Evolutionary conservation across 1,284 basidiomycete species (phyloP), one percentile per base, ranked within the genome.

Genomic region (Schizopora paradoxa): DNA sequence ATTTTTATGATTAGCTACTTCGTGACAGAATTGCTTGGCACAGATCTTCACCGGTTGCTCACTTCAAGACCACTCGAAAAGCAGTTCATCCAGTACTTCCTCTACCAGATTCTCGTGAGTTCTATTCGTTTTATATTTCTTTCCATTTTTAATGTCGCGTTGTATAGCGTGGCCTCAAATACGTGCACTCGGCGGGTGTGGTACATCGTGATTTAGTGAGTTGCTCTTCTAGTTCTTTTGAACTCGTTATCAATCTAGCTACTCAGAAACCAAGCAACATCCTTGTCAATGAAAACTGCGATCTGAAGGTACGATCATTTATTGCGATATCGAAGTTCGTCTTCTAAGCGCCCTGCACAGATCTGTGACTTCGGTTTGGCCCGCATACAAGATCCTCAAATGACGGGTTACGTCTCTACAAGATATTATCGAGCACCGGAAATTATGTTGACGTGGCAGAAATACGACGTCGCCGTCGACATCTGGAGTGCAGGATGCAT

Each of bases 381-480:
- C 14, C 87, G 95, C 48, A 91, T 88, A 54, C 91, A 93, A 67
- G 96, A 99, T 66, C 95, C 95, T 6, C 96, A 99, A 67, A 99
- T 99, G 96, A 99, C 96, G 4, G 96, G 96, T 52, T 99, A 99
- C 64, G 95, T 99, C 54, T 98, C 94, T 51, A 99, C 95, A 48
- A 78, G 96, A 58, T 99, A 99, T 71, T 99, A 99, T 68, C 87
- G 96, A 45, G 96, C 95, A 3, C 95, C 95, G 5, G 95, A 99
- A 68, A 99, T 99, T 72, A 99, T 99, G 96, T 78, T 99, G 62
- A 99, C 95, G 37, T 99, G 96, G 96, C 95, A 99, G 67, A 99
- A 99, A 72, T 99, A 99, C 72, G 96, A 99, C 65, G 95, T 98
- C 46, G 96, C 93, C 54, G 94, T 98, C 52, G 95, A 98, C 63